Evolutionary conservation across 2,329 filamentous ascomycete species (phyloP).

Genomic region (Aspergillus jensenii): DNA sequence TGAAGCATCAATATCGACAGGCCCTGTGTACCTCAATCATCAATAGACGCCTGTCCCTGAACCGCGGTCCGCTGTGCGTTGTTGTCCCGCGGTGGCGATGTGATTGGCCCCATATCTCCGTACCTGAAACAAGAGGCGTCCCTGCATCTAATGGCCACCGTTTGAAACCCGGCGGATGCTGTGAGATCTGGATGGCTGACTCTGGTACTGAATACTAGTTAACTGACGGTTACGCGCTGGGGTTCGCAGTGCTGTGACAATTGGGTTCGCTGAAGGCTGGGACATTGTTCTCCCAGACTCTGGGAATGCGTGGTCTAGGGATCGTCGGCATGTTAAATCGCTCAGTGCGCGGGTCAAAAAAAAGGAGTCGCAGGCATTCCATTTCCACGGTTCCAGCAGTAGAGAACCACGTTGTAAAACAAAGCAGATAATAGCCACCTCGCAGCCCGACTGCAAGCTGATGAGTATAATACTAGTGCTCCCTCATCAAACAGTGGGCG

Average conservation of each 20-base stretch:
- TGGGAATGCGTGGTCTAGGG: not conserved
- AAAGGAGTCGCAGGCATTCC: not conserved
- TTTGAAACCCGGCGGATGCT: not conserved
- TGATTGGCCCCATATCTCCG: not conserved
- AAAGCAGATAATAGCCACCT: not conserved
- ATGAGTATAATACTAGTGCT: too few species aligned
- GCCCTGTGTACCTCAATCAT: not conserved
- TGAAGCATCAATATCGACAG: not conserved
- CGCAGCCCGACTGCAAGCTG: too few species aligned
- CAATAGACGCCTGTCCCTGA: not conserved
- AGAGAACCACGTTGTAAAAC: not conserved
- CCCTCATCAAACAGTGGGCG: not conserved
- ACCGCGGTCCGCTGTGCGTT: not conserved
- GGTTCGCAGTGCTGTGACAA: not conserved
- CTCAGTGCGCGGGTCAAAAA: not conserved
- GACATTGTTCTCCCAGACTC: not conserved
- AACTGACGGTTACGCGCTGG: too few species aligned
- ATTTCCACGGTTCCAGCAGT: not conserved
- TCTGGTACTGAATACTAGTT: too few species aligned
- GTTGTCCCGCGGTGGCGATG: not conserved
- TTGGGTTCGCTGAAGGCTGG: not conserved
- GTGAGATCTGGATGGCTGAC: not conserved
- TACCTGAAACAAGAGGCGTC: conserved; percentile 3
- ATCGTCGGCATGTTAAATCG: conserved; percentile 2
- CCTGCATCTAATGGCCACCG: not conserved